Evolutionary conservation across 2,329 filamentous ascomycete genomes (phyloP), one percentile per base, ranked within the genome.

Genomic region (Diaporthe capsici): DNA sequence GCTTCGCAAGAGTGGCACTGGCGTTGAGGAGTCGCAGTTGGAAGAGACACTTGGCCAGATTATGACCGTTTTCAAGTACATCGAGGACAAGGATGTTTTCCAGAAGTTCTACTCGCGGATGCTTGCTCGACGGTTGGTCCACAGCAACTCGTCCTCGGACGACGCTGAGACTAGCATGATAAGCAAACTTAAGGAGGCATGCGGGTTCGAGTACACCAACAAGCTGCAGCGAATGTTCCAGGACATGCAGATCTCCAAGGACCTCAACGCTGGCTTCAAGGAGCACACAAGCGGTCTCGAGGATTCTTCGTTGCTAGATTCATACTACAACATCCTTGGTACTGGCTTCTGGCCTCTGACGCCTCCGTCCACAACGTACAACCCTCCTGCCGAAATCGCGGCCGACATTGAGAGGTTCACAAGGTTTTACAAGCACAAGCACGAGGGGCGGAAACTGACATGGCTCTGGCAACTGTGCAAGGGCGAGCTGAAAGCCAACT

Each of bases 21-120:
- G 95, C 80, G 95, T 95, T 20, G 97, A 98, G 82, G 97, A 99
- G 82, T 94, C 94, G 44, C 96, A 99, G 82, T 90, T 98, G 80
- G 97, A 99, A 86, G 93, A 94, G 79, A 94, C 95, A 44, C 88
- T 98, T 42, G 92, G 92, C 28, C 95, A 98, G 84, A 97, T 99
- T 81, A 99, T 99, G 97, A 98, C 96, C 1, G 95, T 99, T 73
- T 99, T 99, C 91, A 98, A 98, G 87, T 99, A 99, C 85, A 98
- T 99, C 78, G 97, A 99, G 83, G 97, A 99, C 86, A 99, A 99
- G 89, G 97, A 99, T 82, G 97, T 99, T 7, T 99, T 99, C 90
- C 97, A 98, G 85, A 99, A 98, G 85, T 99, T 98, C 86, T 99
- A 99, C 86, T 98, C 96, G 2, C 94, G 96, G 78, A 98, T 98